A percentile compares a stretch with the other conserved stretches of the same genome.
These are phyloP conservation scores for Chloropicon primus DNA, from an alignment of 139 green algal species.

Conservation along the genomic window DNA sequence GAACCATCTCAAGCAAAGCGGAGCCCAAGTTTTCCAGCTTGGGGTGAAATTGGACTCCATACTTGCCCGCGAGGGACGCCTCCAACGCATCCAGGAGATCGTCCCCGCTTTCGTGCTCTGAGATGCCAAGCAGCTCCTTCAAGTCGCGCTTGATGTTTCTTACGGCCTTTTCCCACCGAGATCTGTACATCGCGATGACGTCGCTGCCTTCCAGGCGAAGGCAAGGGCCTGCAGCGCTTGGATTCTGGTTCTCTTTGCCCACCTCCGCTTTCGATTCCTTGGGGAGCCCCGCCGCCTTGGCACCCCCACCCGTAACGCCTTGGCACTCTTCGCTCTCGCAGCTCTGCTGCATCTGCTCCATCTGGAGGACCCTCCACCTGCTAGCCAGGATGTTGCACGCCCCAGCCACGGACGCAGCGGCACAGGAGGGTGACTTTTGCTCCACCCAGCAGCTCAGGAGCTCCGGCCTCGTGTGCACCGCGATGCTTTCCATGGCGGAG, in stretches of 20 bases:
- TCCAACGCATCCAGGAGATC: too few relatives aligned
- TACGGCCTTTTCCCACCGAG: too few relatives aligned
- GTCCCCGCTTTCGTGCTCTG: too few relatives aligned
- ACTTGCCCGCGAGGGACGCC: not conserved
- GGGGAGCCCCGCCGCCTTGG: too few relatives aligned
- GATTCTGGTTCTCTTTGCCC: not conserved
- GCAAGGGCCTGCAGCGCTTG: not conserved
- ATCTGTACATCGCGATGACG: not conserved
- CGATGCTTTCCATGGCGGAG: not conserved
- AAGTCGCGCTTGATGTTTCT: too few relatives aligned
- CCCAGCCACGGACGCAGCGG: conserved; percentile 16
- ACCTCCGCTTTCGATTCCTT: too few relatives aligned
- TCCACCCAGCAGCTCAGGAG: conserved; percentile 14
- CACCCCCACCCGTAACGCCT: too few relatives aligned
- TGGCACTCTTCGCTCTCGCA: too few relatives aligned
- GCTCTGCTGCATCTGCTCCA: not conserved
- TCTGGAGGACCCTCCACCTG: too few relatives aligned
- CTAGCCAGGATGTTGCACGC: conserved; percentile 19
- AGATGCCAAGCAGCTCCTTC: too few relatives aligned
- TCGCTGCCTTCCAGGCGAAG: not conserved
- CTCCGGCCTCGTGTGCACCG: not conserved
- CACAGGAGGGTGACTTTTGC: conserved; percentile 14
- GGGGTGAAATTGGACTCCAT: not conserved
- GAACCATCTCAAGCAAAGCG: not conserved
- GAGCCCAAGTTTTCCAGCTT: not conserved